phyloP scores from a whole-genome alignment of 257 asterid genomes.

The Salvia miltiorrhiza region DNA sequence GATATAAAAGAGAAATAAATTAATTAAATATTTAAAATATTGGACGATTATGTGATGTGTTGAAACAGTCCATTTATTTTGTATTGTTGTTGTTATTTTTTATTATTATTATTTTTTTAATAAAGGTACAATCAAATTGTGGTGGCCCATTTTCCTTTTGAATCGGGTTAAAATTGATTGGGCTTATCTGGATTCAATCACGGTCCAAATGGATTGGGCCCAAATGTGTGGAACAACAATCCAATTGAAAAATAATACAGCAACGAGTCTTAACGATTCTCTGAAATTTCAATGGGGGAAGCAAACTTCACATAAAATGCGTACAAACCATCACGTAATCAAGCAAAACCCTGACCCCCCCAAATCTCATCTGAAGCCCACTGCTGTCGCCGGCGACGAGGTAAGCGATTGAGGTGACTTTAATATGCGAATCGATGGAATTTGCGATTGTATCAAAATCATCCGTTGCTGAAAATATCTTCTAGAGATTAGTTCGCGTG shows the following conservation, averaged over 20 bases:
- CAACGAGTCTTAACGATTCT: no score
- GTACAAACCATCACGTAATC: not conserved
- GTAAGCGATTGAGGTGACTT: not conserved
- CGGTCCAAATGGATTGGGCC: not conserved
- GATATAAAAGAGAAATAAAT: no score
- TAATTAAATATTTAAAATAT: no score
- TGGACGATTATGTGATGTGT: no score
- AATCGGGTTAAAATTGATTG: not conserved
- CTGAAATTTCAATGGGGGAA: not conserved
- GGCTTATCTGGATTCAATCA: not conserved
- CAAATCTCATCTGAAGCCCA: conserved; percentile 13
- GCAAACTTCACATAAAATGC: not conserved
- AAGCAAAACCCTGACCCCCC: conserved; percentile 15
- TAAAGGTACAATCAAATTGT: no score
- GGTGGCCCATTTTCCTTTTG: not conserved
- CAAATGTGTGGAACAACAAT: not conserved
- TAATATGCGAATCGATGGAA: not conserved
- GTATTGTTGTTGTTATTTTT: no score
- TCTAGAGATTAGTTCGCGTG: not conserved
- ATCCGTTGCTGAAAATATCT: not conserved
- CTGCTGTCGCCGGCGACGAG: conserved; percentile 10
- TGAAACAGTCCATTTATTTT: no score
- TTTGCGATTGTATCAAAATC: not conserved
- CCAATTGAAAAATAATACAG: not conserved
- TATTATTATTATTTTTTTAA: no score